These are phyloP conservation scores for Gynochthodes officinalis DNA, from an alignment of 257 asterid genomes.

Conservation along the genomic window DNA sequence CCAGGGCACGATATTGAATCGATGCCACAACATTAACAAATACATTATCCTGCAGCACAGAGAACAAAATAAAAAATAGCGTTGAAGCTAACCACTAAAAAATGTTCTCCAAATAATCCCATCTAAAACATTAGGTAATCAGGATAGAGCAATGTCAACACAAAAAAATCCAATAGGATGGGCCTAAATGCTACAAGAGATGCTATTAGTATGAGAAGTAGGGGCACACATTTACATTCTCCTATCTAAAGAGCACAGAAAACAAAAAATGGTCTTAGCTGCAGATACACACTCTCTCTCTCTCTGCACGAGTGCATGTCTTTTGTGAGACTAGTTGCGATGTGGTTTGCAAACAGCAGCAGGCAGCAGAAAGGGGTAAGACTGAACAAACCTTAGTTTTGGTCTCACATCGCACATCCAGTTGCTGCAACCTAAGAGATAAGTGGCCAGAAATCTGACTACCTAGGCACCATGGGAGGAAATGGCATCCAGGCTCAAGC, in stretches of 20 bases:
- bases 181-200: background rate
- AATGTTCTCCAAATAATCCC: background rate
- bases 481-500: conserved; percentile 49
- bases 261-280: background rate
- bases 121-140: background rate
- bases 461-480: conserved; percentile 46
- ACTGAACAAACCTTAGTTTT: conserved; percentile 35
- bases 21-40: conserved; percentile 87
- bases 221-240: background rate
- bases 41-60: conserved; percentile 61
- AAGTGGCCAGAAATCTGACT: conserved; percentile 35
- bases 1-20: conserved; percentile 69
- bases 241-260: no score
- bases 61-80: background rate
- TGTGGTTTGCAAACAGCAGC: background rate
- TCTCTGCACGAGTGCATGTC: no score
- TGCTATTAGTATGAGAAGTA: background rate
- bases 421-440: conserved; percentile 41
- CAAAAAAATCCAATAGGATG: background rate
- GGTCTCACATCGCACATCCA: conserved; percentile 46
- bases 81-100: background rate
- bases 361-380: background rate
- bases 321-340: background rate
- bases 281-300: background rate
- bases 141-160: background rate